Conservation (phyloP, 352 stramenopile species). For the Plasmopara viticola region DNA sequence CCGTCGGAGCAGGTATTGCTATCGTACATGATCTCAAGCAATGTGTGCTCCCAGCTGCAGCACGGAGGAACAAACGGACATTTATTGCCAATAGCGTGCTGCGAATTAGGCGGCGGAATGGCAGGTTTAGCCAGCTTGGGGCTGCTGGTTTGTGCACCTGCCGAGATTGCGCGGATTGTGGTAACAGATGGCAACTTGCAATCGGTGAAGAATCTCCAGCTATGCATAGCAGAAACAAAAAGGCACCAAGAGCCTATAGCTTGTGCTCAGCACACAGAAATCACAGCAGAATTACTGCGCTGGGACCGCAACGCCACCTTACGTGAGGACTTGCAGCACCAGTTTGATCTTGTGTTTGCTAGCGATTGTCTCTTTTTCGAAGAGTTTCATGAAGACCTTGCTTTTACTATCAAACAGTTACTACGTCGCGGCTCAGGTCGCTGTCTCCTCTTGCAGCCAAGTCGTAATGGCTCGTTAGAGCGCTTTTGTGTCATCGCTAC, state of each 20-base stretch:
- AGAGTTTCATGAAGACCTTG: conserved; percentile 76
- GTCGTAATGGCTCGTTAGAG: conserved; percentile 68
- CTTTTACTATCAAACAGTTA: conserved; percentile 54
- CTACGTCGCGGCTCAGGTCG: conserved; percentile 32
- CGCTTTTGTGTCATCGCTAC: conserved; percentile 53
- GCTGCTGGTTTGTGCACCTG: conserved; percentile 40
- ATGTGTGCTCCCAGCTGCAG: conserved; percentile 26
- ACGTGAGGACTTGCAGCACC: conserved; percentile 23
- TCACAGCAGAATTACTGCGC: conserved; percentile 43
- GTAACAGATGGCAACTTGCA: conserved; percentile 74
- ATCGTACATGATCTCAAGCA: conserved; percentile 44
- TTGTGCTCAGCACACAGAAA: not conserved
- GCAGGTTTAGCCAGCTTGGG: conserved; percentile 61
- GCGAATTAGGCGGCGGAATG: conserved; percentile 76
- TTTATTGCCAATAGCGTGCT: conserved; percentile 32
- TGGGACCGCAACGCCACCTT: conserved; percentile 52
- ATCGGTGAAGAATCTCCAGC: conserved; percentile 56
- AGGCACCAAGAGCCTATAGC: conserved; percentile 15
- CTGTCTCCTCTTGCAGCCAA: conserved; percentile 73
- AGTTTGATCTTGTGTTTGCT: conserved; percentile 77
- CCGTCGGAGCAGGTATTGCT: conserved; percentile 74
- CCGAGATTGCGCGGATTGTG: conserved; percentile 38
- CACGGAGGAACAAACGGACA: not conserved
- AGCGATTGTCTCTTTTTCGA: conserved; percentile 87
- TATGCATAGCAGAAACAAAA: conserved; percentile 56